Evolutionary conservation across 768 basidiomycete species (phyloP), one percentile per base, ranked within the genome.

Genomic region (Clitopilus passeckerianus): DNA sequence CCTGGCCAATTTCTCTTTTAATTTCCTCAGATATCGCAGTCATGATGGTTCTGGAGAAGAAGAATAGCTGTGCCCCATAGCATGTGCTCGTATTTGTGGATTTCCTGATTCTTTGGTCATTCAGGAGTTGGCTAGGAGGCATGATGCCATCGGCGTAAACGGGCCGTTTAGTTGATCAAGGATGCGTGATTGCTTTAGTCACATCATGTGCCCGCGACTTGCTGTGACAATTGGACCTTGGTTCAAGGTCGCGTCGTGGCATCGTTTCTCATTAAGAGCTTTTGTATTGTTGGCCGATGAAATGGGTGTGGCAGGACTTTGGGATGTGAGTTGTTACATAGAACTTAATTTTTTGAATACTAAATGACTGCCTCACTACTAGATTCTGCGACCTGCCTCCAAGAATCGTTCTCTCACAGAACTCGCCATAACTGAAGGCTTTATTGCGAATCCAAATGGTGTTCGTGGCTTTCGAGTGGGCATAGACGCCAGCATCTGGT

Each of bases 401-500:
- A 77, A 85, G 65, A 77, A 79, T 9, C 85, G 90, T 30, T 93
- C 94, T 9, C 73, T 95, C 35, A 90, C 90, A 0, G 83, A 91
- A 53, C 75, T 95, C 24, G 82, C 91, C 0, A 83, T 91, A 27
- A 76, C 78, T 33, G 86, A 93, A 56, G 91, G 93, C 0, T 91
- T 93, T 67, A 77, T 84, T 57, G 76, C 80, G 18, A 91, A 91
- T 65, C 77, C 79, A 1, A 75, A 80, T 34, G 81, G 82, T 20
- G 74, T 83, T 33, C 82, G 92, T 50, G 93, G 91, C 7, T 89
- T 87, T 62, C 84, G 91, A 20, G 75, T 96, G 30, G 94, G 94
- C 2, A 92, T 95, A 53, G 94, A 96, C 67, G 91, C 91, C 16
- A 87, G 87, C 41, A 90, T 91, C 58, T 91, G 89, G 89, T 89